Conservation (phyloP, 352 stramenopile species). For the Phytophthora brassicae region DNA sequence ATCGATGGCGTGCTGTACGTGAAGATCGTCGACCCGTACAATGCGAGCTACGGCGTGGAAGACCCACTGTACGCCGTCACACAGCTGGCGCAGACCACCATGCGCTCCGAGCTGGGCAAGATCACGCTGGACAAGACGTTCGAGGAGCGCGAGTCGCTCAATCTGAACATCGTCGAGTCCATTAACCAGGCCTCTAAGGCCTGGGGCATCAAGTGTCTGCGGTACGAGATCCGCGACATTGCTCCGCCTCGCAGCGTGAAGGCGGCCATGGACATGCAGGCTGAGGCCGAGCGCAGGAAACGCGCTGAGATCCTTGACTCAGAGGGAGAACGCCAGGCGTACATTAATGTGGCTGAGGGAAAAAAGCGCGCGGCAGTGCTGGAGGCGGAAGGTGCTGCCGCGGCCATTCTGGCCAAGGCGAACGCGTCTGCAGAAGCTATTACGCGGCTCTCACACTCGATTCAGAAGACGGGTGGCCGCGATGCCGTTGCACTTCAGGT, state of each 20-base stretch:
- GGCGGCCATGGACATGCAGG: constrained; percentile 92
- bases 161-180: constrained; percentile 89
- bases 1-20: constrained; percentile 93
- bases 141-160: constrained; percentile 91
- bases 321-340: constrained; percentile 85
- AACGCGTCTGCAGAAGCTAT: constrained; percentile 85
- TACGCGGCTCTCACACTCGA: constrained; percentile 67
- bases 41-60: constrained; percentile 88
- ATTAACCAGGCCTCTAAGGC: constrained; percentile 90
- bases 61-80: constrained; percentile 89
- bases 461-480: constrained; percentile 62
- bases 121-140: constrained; percentile 94
- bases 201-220: constrained; percentile 90
- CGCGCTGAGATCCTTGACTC: constrained; percentile 91
- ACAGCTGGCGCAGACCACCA: constrained; percentile 90
- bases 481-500: constrained; percentile 87
- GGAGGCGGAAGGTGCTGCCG: constrained; percentile 84
- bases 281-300: constrained; percentile 90
- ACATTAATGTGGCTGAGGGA: constrained; percentile 91
- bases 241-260: constrained; percentile 83
- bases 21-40: constrained; percentile 89
- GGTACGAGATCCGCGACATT: constrained; percentile 93
- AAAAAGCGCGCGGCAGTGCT: constrained; percentile 88
- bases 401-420: constrained; percentile 81
- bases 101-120: constrained; percentile 91